Percentiles rank a stretch among this genome's conserved stretches.
phyloP scores from a whole-genome alignment of 2,329 filamentous ascomycete species.

The Ophiostoma piceae region DNA sequence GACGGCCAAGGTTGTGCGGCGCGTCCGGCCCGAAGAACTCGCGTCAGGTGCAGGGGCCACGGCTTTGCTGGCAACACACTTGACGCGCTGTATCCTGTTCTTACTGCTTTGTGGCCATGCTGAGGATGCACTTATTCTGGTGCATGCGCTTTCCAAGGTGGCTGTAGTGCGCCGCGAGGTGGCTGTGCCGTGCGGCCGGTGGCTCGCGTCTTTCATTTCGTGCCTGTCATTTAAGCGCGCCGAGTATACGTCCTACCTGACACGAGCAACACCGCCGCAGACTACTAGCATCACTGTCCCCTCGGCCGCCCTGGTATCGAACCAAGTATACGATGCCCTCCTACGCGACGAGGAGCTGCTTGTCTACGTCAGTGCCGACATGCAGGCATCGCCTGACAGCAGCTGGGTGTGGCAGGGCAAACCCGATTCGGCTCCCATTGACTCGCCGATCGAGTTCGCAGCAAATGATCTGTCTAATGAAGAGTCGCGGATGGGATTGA shows the following conservation, averaged over 20 bases:
- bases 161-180: slow-evolving; percentile 58
- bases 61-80: slow-evolving; percentile 70
- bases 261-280: slow-evolving; percentile 32
- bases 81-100: slow-evolving; percentile 82
- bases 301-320: slow-evolving; percentile 21
- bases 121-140: slow-evolving; percentile 65
- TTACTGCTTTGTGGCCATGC: slow-evolving; percentile 70
- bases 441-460: slow-evolving; percentile 19
- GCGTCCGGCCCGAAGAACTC: slow-evolving; percentile 54
- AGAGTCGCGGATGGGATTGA: slow-evolving; percentile 49
- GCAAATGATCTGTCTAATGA: slow-evolving; percentile 40
- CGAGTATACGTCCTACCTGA: slow-evolving; percentile 36
- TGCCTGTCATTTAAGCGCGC: slow-evolving; percentile 53
- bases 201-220: slow-evolving; percentile 74
- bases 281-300: slow-evolving; percentile 21
- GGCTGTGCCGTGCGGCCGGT: slow-evolving; percentile 63
- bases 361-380: slow-evolving; percentile 77
- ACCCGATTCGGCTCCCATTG: slow-evolving; percentile 31
- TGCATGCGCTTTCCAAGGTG: slow-evolving; percentile 66
- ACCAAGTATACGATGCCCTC: slow-evolving; percentile 37
- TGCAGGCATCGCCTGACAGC: slow-evolving; percentile 71
- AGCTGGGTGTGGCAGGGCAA: slow-evolving; percentile 78
- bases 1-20: slow-evolving; percentile 68
- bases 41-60: slow-evolving; percentile 49
- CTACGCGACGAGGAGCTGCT: slow-evolving; percentile 77